phyloP scores from a whole-genome alignment of 169 alveolate species.

The Plasmodium adleri region DNA sequence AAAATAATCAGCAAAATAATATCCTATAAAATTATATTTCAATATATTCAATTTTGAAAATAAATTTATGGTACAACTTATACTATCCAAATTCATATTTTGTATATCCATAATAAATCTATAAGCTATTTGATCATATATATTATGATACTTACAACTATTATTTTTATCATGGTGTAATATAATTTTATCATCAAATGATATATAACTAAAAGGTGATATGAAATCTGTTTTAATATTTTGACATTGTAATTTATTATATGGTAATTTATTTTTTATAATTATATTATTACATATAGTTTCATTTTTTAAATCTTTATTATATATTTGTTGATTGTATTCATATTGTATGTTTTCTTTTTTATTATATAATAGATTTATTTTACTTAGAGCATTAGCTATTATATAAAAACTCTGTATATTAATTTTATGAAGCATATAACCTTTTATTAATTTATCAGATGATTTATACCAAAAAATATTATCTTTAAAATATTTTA shows the following conservation, averaged over 20 bases:
- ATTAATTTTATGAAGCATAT: conserved; percentile 52
- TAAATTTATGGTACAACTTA: conserved; percentile 50
- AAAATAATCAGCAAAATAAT: conserved; percentile 54
- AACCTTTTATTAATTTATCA: conserved; percentile 47
- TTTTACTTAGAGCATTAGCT: conserved; percentile 52
- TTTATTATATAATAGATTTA: not conserved
- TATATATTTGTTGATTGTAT: no score
- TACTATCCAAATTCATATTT: conserved; percentile 17
- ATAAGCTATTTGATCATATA: conserved; percentile 45
- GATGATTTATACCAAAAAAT: conserved; percentile 29
- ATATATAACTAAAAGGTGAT: not conserved
- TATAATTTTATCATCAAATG: not conserved
- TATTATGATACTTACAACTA: not conserved
- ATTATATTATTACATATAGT: not conserved
- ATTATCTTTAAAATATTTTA: conserved; percentile 18
- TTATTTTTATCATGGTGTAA: not conserved
- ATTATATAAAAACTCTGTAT: conserved; percentile 29
- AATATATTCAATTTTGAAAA: conserved; percentile 33
- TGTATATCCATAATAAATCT: conserved; percentile 39
- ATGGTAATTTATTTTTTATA: not conserved
- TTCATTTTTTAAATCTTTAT: not conserved
- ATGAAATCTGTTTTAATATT: not conserved
- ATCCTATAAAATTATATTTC: conserved; percentile 28
- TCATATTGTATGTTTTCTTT: not conserved
- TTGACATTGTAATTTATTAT: not conserved